phyloP scores from a whole-genome alignment of 2,329 filamentous ascomycete genomes.

The Xylaria sp. region DNA sequence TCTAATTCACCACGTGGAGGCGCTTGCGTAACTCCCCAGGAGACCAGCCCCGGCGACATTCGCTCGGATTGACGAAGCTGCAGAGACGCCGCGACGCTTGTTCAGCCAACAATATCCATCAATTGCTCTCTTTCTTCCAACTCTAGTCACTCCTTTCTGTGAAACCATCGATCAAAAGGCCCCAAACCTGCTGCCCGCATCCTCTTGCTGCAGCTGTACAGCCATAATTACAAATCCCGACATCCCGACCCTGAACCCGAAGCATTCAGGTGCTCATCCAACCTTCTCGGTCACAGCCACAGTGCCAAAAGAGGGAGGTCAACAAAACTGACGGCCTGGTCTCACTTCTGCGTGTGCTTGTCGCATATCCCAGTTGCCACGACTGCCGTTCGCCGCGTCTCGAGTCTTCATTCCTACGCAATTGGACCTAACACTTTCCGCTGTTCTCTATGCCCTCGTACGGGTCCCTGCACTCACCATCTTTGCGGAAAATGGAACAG shows the following conservation, averaged over 20 bases:
- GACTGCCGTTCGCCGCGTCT: conserved; percentile 17
- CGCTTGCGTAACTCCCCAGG: neutral
- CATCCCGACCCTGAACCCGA: conserved; percentile 4
- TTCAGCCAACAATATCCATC: neutral
- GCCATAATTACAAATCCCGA: neutral
- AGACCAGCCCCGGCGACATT: neutral
- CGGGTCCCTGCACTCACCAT: conserved; percentile 73
- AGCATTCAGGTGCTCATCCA: conserved; percentile 13
- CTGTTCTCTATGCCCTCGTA: conserved; percentile 71
- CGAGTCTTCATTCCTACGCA: conserved; percentile 10
- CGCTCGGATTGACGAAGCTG: neutral
- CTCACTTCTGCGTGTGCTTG: conserved; percentile 14
- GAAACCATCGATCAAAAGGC: neutral
- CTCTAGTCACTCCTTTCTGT: conserved; percentile 28
- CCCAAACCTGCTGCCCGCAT: neutral
- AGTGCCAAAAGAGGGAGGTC: conserved; percentile 14
- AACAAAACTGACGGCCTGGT: conserved; percentile 18
- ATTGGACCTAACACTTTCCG: conserved; percentile 19
- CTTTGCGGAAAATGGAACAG: conserved; percentile 79
- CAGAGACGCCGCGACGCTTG: neutral
- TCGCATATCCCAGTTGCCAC: conserved; percentile 15
- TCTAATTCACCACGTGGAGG: neutral
- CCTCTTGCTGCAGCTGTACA: neutral
- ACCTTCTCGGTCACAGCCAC: conserved; percentile 24
- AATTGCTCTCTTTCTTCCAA: conserved; percentile 7